Conservation (phyloP, 129 eudicot genomes). For the Centrapalus pauciflorus region DNA sequence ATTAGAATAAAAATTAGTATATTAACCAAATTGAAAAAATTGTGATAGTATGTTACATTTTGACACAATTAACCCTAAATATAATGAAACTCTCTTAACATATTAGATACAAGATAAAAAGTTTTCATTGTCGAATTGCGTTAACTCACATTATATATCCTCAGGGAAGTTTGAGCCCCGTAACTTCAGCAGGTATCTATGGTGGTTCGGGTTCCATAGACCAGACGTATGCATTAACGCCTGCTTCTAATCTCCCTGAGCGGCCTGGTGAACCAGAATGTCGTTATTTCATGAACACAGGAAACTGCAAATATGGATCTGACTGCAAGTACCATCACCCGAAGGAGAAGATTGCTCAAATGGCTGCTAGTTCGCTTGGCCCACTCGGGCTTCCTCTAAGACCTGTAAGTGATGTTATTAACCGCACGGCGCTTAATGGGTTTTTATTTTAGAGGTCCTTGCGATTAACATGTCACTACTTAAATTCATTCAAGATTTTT, state of each 20-base stretch:
- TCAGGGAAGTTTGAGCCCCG: conserved; percentile 52
- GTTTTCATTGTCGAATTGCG: no score
- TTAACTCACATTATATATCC: no score
- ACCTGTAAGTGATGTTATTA: conserved; percentile 61
- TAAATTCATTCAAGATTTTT: no score
- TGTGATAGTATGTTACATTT: no score
- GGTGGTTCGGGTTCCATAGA: conserved; percentile 37
- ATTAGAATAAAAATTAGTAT: no score
- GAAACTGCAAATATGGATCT: conserved; percentile 80
- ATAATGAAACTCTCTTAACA: no score
- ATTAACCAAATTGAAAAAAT: no score
- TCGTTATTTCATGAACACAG: conserved; percentile 74
- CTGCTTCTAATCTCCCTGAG: conserved; percentile 61
- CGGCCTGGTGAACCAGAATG: conserved; percentile 93
- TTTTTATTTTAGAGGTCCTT: no score
- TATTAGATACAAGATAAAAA: no score
- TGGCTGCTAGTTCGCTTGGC: conserved; percentile 48
- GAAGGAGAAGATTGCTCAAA: conserved; percentile 50
- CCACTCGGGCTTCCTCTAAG: conserved; percentile 86
- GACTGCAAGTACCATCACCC: conserved; percentile 95
- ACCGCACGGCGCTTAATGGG: neutral
- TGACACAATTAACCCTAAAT: no score
- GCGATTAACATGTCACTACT: no score
- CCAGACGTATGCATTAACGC: conserved; percentile 22
- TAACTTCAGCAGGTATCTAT: conserved; percentile 33